These are phyloP conservation scores for Eucalyptus marginata DNA, from an alignment of 345 rosid genomes.

Conservation along the genomic window DNA sequence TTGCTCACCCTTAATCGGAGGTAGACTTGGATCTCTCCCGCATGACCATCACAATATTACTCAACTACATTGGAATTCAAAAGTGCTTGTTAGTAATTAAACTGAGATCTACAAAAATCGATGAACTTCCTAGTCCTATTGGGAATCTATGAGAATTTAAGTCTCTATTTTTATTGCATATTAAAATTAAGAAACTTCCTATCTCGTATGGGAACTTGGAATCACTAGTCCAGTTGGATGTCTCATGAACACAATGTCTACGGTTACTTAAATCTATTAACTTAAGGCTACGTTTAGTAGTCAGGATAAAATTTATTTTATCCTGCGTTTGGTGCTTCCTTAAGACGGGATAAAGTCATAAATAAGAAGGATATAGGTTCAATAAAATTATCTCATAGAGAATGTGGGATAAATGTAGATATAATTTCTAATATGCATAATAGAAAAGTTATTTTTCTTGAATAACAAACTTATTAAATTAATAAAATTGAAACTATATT, in stretches of 20 bases:
- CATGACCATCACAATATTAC: neutral
- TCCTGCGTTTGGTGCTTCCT: no score
- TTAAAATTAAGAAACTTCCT: neutral
- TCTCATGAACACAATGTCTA: neutral
- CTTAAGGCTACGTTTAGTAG: no score
- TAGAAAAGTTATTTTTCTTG: no score
- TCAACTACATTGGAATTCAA: neutral
- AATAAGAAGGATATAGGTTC: rapidly evolving
- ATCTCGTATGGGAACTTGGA: neutral
- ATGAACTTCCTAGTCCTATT: neutral
- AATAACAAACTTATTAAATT: no score
- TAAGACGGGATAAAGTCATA: no score
- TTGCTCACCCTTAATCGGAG: no score
- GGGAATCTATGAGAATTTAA: neutral
- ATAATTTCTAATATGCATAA: no score
- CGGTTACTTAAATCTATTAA: neutral
- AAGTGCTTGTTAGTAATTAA: neutral
- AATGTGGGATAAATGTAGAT: no score
- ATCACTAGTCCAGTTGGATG: neutral
- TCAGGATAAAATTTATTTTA: no score
- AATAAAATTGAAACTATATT: no score
- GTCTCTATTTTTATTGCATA: neutral
- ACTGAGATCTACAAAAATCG: neutral
- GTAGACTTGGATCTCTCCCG: neutral
- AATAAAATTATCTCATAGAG: no score